Base-by-base conservation (phyloP, 345 rosid species). In the Lumnitzera littorea region DNA sequence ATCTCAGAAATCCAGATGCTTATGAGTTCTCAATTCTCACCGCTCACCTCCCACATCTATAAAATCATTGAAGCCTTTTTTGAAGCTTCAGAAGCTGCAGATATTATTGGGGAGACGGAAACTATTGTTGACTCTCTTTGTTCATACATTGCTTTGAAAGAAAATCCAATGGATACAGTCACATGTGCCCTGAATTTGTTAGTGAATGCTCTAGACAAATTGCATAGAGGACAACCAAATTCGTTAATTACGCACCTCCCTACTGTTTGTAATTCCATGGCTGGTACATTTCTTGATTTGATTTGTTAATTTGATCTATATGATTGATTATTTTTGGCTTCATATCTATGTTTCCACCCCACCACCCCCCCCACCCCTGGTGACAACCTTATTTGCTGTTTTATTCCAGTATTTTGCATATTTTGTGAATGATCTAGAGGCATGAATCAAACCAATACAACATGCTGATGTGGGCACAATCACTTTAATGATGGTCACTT, bases 91-190 rank as follows among this genome's bases (percentile, higher is more conserved):
- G 64, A 58, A 15, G 76, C 72, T 63, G 74, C 76, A 67, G 61
- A 71, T 53, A 59, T 76, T 67, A 58, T 76, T 67, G 74, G 76
- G 11, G 87, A 62, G 65, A 50, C 58, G 12, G 95, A 88, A 72
- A 67, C 70, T 46, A 53, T 83, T 56, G 59, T 86, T 31, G 60
- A 71, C 60, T 74, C 80, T 60, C 77, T 94, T 57, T 74, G 79
- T 75, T 62, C 81, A 11, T 94, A 84, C 75, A 61, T 86, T 47
- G 80, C 84, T 50, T 51, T 64, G 57, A 68, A 67, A 55, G 74
- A 72, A 66, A 86, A 88, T 51, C 88, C 96, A 15, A 56, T 68
- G 31, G 97, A 86, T 72, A 82, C 91, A 24, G 53, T 94, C 51
- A 48, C 84, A 15, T 74, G 76, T 67, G 91, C 84, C 5, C 72